Evolutionary conservation across 1,284 basidiomycete genomes (phyloP).

Genomic region (Melanopsichium pennsylvanicum): DNA sequence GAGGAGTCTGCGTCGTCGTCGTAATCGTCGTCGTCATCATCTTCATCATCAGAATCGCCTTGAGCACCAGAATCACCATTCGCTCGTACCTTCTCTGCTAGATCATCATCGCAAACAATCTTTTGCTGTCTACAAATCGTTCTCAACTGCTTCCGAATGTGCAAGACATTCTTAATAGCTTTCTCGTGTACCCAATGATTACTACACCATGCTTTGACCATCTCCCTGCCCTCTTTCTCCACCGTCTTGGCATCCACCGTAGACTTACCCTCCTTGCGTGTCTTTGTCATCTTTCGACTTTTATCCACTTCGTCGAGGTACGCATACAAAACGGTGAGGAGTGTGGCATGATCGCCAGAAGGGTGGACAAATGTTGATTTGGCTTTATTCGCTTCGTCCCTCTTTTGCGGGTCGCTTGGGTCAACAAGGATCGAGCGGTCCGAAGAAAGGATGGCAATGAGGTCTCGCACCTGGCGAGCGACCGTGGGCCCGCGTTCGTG

Average conservation of each 20-base stretch:
- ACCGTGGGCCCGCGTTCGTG: constrained; percentile 45
- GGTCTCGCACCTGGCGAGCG: constrained; percentile 53
- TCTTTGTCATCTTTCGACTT: background rate
- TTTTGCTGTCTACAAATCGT: constrained; percentile 53
- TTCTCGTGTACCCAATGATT: constrained; percentile 58
- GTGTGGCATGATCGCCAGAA: constrained; percentile 60
- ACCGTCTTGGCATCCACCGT: constrained; percentile 9
- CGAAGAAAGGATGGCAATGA: constrained; percentile 61
- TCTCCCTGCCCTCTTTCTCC: constrained; percentile 47
- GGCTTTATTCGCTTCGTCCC: constrained; percentile 67
- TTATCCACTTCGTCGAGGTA: constrained; percentile 47
- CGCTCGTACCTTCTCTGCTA: too few species aligned
- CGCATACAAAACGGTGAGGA: constrained; percentile 63
- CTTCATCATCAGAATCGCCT: background rate
- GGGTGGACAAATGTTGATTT: constrained; percentile 48
- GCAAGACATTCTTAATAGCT: constrained; percentile 52
- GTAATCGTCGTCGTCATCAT: background rate
- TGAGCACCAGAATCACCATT: background rate
- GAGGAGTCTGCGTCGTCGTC: constrained; percentile 4
- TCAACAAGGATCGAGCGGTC: constrained; percentile 55
- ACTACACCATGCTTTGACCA: constrained; percentile 67
- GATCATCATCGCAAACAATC: constrained; percentile 56
- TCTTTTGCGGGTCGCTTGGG: constrained; percentile 43
- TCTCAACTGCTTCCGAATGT: constrained; percentile 57
- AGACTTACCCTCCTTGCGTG: constrained; percentile 12